Base-by-base conservation (phyloP, 805 yeast species). In the Schizosaccharomyces japonicus region DNA sequence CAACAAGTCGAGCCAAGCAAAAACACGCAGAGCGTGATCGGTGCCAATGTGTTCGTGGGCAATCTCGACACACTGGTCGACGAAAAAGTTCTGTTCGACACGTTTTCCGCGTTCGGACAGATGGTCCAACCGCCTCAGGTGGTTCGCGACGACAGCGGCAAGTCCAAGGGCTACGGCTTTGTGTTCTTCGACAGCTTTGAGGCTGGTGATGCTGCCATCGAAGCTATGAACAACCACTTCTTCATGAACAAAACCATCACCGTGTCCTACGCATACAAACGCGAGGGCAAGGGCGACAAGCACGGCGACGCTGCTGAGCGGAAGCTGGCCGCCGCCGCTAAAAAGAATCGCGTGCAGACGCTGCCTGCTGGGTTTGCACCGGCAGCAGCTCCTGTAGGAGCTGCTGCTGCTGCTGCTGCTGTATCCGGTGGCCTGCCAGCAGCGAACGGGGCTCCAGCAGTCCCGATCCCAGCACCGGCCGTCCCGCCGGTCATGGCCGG, bases 291-390 rank as follows among this genome's bases (percentile, higher is more conserved):
- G 50, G 57, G 70, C 50, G 73, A 73, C 17, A 67, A 70, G 45
- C 92, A 81, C 55, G 95, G 95, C n/a, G 85, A 78, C 54, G 69
- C 68, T 33, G 73, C 75, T 0, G 95, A 85, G 58, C 66, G 95
- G 54, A 52, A 70, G 48, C 66, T 84, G 48, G 85, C 87, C 8
- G 66, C 64, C 32, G 75, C 71, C 54, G 84, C 83, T 2, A 66
- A 67, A 54, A 63, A 62, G 53, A 57, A 61, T 47, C 55, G 57
- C 19, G 33, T 42, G 23, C 6, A n/a, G 17, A 45, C 28, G 7
- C 47, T 31, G n/a, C 39, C 47, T 10, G 25, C 47, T 15, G 39
- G 34, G 21, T 45, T 45, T 29, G 25, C 39, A 3, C 27, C 39
- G 10, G 39, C 33, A 8, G 10, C 33, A 10, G 10, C 46, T 25